phyloP scores from a whole-genome alignment of 176 grass and related monocot genomes.

The Zoysia japonica region DNA sequence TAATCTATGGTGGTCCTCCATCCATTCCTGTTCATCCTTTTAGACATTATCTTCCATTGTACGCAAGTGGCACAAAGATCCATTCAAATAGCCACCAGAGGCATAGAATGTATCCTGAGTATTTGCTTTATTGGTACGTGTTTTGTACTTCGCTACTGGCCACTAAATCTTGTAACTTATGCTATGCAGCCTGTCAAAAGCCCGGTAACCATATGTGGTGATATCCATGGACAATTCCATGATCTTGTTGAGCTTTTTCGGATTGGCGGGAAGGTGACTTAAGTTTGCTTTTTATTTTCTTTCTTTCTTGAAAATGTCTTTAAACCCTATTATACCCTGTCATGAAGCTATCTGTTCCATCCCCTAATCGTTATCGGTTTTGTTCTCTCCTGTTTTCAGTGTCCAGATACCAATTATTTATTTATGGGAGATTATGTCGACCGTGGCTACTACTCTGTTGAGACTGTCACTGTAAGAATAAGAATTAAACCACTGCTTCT shows the following conservation, averaged over 20 bases:
- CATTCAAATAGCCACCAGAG: slow-evolving; percentile 1
- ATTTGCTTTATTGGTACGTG: neutral
- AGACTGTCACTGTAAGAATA: slow-evolving; percentile 95
- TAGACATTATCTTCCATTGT: neutral
- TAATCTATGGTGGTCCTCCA: slow-evolving; percentile 7
- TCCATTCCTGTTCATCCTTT: neutral
- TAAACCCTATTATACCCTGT: neutral
- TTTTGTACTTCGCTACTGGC: slow-evolving; percentile 18
- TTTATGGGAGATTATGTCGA: slow-evolving; percentile 99
- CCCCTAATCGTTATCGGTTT: slow-evolving; percentile 6
- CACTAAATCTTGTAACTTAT: slow-evolving; percentile 18
- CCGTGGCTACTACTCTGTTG: slow-evolving; percentile 97
- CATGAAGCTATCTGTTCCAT: neutral
- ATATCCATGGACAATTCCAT: slow-evolving; percentile 98
- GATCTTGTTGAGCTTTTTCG: slow-evolving; percentile 90
- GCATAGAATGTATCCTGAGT: neutral
- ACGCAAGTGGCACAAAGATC: neutral
- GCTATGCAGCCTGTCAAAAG: slow-evolving; percentile 82
- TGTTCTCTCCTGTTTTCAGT: slow-evolving; percentile 51
- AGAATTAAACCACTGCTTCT: slow-evolving; percentile 24
- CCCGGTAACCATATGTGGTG: slow-evolving; percentile 93
- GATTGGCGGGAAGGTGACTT: slow-evolving; percentile 79
- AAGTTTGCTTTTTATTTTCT: neutral
- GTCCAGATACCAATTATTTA: slow-evolving; percentile 97
- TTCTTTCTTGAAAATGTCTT: neutral